Base-by-base conservation (phyloP, 495 filamentous ascomycete genomes). In the Choiromyces venosus region DNA sequence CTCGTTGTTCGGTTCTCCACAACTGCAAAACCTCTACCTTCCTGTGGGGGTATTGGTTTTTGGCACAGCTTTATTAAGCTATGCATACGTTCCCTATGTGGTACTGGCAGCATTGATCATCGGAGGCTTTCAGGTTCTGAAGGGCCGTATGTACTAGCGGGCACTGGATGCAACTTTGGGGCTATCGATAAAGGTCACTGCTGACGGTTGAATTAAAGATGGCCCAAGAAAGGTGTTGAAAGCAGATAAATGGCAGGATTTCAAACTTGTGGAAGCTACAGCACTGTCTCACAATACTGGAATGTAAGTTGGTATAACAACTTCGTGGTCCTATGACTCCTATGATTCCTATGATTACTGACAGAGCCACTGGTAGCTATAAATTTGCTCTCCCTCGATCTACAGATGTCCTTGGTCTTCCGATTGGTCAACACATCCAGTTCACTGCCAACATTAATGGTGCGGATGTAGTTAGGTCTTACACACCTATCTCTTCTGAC, bases 401-500 rank as follows among this genome's bases (percentile, higher is more conserved):
- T 38, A 90, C 85, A 73, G 87, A 91, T 78, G 93, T 96, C 83
- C 91, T 98, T 76, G 94, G 94, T 78, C 90, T 98, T 25, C 94
- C 94, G 73, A 98, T 97, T 84, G 94, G 94, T 77, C 94, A 98
- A 83, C 94, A 97, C 86, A 96, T 98, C 85, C 97, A 94, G 70
- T 90, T 98, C 82, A 91, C 90, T 77, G 94, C 94, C 38, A 88
- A 84, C 66, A 89, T 94, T 73, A 87, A 90, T 73, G 91, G 91
- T 74, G 95, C 95, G 84, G 92, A 97, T 79, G 90, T 97, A 73
- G 89, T 97, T 33, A 92, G 94, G 81, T 95, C 92, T 35, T 98
- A 97, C 87, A 98, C 94, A 21, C 94, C 94, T 65, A 95, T 97
- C 82, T 93, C 91, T 68, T 93, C 91, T 78, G 94, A 98, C 38